These are phyloP conservation scores for Brassica carinata DNA, from an alignment of 345 rosid species.

Conservation along the genomic window DNA sequence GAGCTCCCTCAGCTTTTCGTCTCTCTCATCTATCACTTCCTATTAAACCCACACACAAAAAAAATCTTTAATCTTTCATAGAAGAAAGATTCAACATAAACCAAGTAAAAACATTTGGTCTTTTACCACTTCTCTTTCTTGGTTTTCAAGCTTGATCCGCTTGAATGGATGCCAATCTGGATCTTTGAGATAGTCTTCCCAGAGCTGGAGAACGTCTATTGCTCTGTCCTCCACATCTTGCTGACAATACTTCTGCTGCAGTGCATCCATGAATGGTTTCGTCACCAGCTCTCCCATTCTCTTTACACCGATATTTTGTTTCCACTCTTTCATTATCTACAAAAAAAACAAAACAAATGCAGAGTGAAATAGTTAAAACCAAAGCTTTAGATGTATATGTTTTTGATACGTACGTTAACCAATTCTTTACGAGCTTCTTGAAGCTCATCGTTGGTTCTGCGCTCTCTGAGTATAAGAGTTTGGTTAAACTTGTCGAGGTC, in stretches of 20 bases:
- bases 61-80: not conserved
- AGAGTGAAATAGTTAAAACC: slow-evolving; percentile 21
- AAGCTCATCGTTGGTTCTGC: slow-evolving; percentile 85
- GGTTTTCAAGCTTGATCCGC: slow-evolving; percentile 44
- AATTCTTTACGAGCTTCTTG: slow-evolving; percentile 92
- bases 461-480: slow-evolving; percentile 75
- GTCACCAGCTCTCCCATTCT: slow-evolving; percentile 94
- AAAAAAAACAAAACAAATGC: slow-evolving; percentile 22
- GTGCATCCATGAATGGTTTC: slow-evolving; percentile 72
- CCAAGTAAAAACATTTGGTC: not conserved
- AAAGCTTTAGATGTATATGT: not conserved
- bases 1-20: slow-evolving; percentile 63
- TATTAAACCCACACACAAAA: not conserved
- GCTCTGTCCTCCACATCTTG: slow-evolving; percentile 83
- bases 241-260: slow-evolving; percentile 68
- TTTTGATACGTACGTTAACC: slow-evolving; percentile 55
- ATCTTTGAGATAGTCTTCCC: slow-evolving; percentile 89
- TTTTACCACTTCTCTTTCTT: slow-evolving; percentile 60
- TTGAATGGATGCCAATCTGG: slow-evolving; percentile 91
- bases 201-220: slow-evolving; percentile 71
- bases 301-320: slow-evolving; percentile 63
- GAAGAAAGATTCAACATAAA: not conserved
- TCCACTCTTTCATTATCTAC: slow-evolving; percentile 65
- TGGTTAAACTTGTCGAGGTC: slow-evolving; percentile 74
- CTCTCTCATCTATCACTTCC: slow-evolving; percentile 62